Percentiles rank a stretch among this genome's conserved stretches.
Evolutionary conservation across 2,329 filamentous ascomycete species (phyloP).

Genomic region (Zalaria obscura): DNA sequence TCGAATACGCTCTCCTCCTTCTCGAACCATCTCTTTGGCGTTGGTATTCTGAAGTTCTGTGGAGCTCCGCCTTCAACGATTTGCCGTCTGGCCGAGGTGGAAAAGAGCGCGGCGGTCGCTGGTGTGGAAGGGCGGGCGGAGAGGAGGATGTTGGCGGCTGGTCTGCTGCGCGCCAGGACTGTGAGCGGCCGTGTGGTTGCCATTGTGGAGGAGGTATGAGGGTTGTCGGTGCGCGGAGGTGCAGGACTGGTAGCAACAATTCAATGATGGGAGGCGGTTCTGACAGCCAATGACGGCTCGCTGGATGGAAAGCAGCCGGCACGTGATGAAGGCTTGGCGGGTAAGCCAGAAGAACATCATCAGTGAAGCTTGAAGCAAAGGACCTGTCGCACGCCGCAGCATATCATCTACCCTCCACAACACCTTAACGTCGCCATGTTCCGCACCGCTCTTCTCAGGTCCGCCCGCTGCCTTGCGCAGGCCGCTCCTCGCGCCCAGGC

Average conservation of each 20-base stretch:
- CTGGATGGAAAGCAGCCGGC: not conserved
- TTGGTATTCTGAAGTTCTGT: slow-evolving; percentile 63
- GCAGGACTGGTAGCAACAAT: not conserved
- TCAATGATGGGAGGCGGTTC: not conserved
- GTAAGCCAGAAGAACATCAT: no score
- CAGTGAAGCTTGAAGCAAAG: not conserved
- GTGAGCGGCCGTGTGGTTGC: slow-evolving; percentile 33
- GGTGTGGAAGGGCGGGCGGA: slow-evolving; percentile 22
- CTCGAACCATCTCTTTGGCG: slow-evolving; percentile 66
- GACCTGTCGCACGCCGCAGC: not conserved
- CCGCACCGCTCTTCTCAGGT: slow-evolving; percentile 72
- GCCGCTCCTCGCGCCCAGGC: slow-evolving; percentile 25
- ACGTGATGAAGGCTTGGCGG: not conserved
- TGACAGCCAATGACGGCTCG: not conserved
- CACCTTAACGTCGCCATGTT: slow-evolving; percentile 51
- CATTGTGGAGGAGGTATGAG: slow-evolving; percentile 20
- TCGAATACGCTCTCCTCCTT: slow-evolving; percentile 64
- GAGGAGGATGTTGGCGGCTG: slow-evolving; percentile 23
- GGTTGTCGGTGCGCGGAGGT: not conserved
- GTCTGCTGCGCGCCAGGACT: slow-evolving; percentile 31
- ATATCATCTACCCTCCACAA: not conserved
- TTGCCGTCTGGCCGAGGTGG: slow-evolving; percentile 46
- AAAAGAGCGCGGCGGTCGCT: slow-evolving; percentile 45
- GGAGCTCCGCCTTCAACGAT: slow-evolving; percentile 67
- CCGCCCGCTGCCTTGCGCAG: slow-evolving; percentile 42